Base-by-base conservation (phyloP, 2,329 filamentous ascomycete genomes). In the Exophiala sp. region DNA sequence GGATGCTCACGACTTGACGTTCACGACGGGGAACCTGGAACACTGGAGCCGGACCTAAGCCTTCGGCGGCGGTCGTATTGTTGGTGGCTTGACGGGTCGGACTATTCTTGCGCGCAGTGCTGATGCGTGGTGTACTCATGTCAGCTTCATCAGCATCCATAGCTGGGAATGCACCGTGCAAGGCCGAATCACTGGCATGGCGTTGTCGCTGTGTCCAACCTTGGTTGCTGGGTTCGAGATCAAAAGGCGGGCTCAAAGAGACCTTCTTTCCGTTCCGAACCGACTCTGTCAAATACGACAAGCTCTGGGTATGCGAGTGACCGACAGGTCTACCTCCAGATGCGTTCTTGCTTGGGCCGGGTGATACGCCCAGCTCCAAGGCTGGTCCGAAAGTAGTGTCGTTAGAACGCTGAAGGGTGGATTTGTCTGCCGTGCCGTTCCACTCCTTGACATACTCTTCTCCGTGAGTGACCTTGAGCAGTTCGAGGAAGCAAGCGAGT, bases 101-200 rank as follows among this genome's bases (percentile, higher is more conserved):
- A 47, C 41, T 39, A 7, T 19, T 41, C 11, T 51, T 48, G 24
- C 43, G 49, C 39, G 30, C 42, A 3, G 50, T 50, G 46, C 34
- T 53, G 46, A 48, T 45, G 22, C 46, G 46, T 37, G 49, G 43
- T 35, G 50, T 37, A 38, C 38, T 53, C 16, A 53, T 48, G 39
- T 23, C 37, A 16, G 30, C 16, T 21, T n/a, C 21, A 29, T 32
- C n/a, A n/a, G n/a, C n/a, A 27, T 23, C n/a, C 42, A 24, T 21
- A 24, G 11, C 30, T 29, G 24, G 46, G 22, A 34, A 21, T 37
- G 24, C 35, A 14, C 14, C 23, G 23, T 42, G 18, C 42, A 43
- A 48, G 24, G n/a, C 38, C 19, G 38, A 41, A 14, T 41, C 38
- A n/a, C 38, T 41, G 38, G 21, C 19, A 14, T 22, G 19, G 13